A percentile compares a stretch with the other conserved stretches of the same genome.
These are phyloP conservation scores for Amanita exitialis DNA, from an alignment of 768 basidiomycete genomes.

Conservation along the genomic window DNA sequence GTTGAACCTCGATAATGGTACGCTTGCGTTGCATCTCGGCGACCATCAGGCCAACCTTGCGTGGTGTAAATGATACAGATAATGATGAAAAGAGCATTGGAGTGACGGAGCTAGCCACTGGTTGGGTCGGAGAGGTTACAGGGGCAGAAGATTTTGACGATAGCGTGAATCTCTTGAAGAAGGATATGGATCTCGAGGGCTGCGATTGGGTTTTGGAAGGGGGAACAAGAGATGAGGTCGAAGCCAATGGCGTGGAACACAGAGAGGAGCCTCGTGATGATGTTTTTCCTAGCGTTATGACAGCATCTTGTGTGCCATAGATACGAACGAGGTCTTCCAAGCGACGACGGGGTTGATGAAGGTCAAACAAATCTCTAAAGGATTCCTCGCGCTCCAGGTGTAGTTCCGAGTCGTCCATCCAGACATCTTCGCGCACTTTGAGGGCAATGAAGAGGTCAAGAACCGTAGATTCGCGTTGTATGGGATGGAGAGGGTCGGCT, in stretches of 20 bases:
- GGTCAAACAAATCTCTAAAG: constrained; percentile 73
- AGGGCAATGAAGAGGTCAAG: constrained; percentile 76
- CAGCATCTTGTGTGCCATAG: constrained; percentile 30
- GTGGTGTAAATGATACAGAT: constrained; percentile 31
- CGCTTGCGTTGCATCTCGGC: constrained; percentile 25
- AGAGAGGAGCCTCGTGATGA: constrained; percentile 1
- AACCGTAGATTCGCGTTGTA: constrained; percentile 65
- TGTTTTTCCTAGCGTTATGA: constrained; percentile 20
- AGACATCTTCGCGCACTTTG: constrained; percentile 72
- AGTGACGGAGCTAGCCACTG: constrained; percentile 5
- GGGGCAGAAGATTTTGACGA: constrained; percentile 2
- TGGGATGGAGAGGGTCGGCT: constrained; percentile 24
- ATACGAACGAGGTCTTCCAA: constrained; percentile 64
- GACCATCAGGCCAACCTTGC: constrained; percentile 30
- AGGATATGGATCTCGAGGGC: constrained; percentile 5
- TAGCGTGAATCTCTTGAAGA: not conserved
- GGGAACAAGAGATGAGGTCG: constrained; percentile 2
- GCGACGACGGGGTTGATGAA: constrained; percentile 62
- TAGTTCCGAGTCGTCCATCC: constrained; percentile 62
- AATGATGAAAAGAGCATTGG: constrained; percentile 29
- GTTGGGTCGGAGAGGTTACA: constrained; percentile 2
- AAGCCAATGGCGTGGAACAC: not conserved
- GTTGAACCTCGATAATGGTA: constrained; percentile 43
- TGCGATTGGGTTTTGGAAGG: constrained; percentile 3
- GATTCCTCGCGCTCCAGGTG: constrained; percentile 69